A percentile compares a stretch with the other conserved stretches of the same genome.
phyloP scores from a whole-genome alignment of 2,329 filamentous ascomycete genomes.

The Nemania sp. region DNA sequence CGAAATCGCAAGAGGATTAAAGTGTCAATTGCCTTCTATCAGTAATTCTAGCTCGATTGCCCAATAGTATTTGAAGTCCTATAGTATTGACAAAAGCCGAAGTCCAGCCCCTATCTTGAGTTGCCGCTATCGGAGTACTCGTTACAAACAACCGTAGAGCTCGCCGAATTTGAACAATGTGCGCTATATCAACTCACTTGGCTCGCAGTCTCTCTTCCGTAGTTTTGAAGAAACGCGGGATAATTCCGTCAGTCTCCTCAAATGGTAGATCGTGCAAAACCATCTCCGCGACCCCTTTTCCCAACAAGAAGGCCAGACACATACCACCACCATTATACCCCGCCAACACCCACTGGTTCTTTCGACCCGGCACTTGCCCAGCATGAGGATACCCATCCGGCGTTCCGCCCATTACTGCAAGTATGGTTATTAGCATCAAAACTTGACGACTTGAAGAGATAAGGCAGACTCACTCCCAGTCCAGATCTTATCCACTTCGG shows the following conservation, averaged over 20 bases:
- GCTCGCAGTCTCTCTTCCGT: conserved; percentile 8
- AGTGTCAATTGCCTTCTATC: too few species aligned
- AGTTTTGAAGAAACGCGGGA: conserved; percentile 22
- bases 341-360: conserved; percentile 10
- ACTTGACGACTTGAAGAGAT: background rate
- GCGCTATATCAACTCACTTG: too few species aligned
- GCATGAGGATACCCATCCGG: conserved; percentile 10
- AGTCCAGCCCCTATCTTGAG: too few species aligned
- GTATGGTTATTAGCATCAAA: background rate
- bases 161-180: too few species aligned
- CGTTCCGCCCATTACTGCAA: conserved; percentile 12
- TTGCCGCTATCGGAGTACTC: too few species aligned
- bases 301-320: conserved; percentile 12
- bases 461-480: conserved; percentile 18
- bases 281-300: conserved; percentile 16
- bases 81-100: too few species aligned
- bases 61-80: too few species aligned
- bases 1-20: too few species aligned
- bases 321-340: conserved; percentile 17
- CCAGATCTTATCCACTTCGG: conserved; percentile 38
- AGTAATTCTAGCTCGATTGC: too few species aligned
- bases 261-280: conserved; percentile 6
- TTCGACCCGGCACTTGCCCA: conserved; percentile 9
- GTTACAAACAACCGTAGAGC: too few species aligned
- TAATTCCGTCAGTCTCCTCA: conserved; percentile 6